A percentile compares a stretch with the other conserved stretches of the same genome.
These are phyloP conservation scores for Fusarium tjaetaba DNA, from an alignment of 2,329 filamentous ascomycete genomes.

Conservation along the genomic window DNA sequence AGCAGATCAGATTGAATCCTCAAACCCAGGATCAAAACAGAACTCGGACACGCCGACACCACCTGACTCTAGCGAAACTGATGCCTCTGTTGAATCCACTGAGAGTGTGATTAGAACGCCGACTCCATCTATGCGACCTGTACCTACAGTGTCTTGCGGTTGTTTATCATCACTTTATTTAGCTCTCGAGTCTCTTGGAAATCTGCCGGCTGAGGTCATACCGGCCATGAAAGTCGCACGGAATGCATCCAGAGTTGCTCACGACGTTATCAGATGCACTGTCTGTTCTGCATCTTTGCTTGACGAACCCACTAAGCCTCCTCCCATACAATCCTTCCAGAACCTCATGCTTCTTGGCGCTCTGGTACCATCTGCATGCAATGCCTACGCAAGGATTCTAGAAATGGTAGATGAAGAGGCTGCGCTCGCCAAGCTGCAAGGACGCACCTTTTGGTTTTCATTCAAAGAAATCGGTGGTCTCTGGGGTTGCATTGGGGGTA, in stretches of 20 bases:
- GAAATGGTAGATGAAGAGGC: constrained; percentile 64
- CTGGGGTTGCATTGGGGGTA: constrained; percentile 52
- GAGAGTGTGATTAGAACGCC: constrained; percentile 12
- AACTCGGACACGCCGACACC: constrained; percentile 36
- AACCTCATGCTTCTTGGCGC: constrained; percentile 68
- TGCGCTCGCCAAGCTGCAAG: constrained; percentile 54
- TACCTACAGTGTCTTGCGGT: constrained; percentile 52
- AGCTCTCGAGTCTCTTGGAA: constrained; percentile 60
- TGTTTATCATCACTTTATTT: constrained; percentile 63
- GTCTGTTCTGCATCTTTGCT: constrained; percentile 56
- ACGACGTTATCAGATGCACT: constrained; percentile 62
- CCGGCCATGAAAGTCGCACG: constrained; percentile 60
- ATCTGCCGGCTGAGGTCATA: constrained; percentile 56
- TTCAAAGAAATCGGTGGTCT: constrained; percentile 60
- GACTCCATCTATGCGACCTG: constrained; percentile 29
- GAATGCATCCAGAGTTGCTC: constrained; percentile 58
- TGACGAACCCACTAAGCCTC: constrained; percentile 47
- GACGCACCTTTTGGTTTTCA: constrained; percentile 56
- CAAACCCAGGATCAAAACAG: constrained; percentile 9
- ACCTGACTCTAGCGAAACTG: constrained; percentile 38
- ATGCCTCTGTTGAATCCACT: constrained; percentile 31
- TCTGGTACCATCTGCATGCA: constrained; percentile 66
- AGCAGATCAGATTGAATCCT: constrained; percentile 31
- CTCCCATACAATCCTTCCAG: constrained; percentile 63
- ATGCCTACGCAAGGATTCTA: constrained; percentile 66